Evolutionary conservation across 2,329 filamentous ascomycete species (phyloP), one percentile per base, ranked within the genome.

Genomic region (Didymella pinodella): DNA sequence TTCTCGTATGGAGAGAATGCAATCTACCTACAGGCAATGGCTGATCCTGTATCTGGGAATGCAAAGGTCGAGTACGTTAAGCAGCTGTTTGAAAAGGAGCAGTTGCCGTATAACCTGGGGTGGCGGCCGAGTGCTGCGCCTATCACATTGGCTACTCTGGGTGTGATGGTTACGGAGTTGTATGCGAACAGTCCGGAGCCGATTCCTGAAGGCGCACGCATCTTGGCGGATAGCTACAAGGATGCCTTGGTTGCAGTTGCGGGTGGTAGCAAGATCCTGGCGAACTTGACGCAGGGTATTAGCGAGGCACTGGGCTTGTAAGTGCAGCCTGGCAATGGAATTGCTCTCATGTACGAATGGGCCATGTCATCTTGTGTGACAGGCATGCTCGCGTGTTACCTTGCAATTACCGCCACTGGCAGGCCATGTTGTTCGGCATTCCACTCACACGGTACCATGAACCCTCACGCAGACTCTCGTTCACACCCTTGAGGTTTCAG

Each of bases 1-100:
- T 28, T 68, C 2, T 61, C 58, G 36, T 65, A 64, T 45, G 65
- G 64, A 0, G 65, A 68, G 22, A 68, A 68, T 18, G 60, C 65
- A 0, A 1, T 68, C 2, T 63, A 62, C 25, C 34, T 68, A 2
- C 54, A 60, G 11, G 25, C 58, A 1, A 61, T 68, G 62, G n/a
- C 32, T 4, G 64, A 64, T 18, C 50, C 57, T 0, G 43, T 63
- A 0, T 48, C 48, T 2, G 65, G 64, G 0, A 50, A 44, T 4
- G 64, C 62, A 14, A 57, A 59, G n/a, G 20, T 68, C 0, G 49
- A 56, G 7, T 66, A 61, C 12, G 64, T 66, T 11, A 43, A 44
- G 14, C 61, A 29, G 7, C 18, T 68, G 6, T 66, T 68, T 16
- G 62, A 68, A 54, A 28, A 60, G 22, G 64, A 68, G 40, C 64